Evolutionary conservation across 441 rosid species (phyloP).

Genomic region (Eruca vesicaria): DNA sequence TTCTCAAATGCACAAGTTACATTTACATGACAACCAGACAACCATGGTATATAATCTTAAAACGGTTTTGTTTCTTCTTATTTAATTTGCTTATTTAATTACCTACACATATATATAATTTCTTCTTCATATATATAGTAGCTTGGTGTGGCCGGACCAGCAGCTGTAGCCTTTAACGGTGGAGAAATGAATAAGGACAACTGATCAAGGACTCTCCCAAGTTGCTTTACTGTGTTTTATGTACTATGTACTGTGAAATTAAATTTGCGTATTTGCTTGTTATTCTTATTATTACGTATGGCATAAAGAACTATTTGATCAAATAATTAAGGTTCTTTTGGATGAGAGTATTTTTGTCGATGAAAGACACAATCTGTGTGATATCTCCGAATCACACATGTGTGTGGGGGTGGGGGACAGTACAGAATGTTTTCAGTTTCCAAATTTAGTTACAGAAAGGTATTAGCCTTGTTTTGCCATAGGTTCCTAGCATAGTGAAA

Average conservation of each 20-base stretch:
- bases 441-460: background rate
- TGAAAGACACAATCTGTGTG: background rate
- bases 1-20: background rate
- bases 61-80: background rate
- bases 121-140: background rate
- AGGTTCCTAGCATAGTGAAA: background rate
- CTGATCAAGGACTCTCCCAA: background rate
- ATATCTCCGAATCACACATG: background rate
- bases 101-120: background rate
- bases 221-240: background rate
- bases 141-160: background rate
- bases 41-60: background rate
- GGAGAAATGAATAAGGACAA: background rate
- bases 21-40: background rate
- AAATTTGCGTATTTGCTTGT: background rate
- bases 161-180: background rate
- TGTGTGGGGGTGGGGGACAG: background rate
- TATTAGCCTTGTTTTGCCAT: background rate
- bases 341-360: background rate
- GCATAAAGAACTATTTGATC: too few species aligned
- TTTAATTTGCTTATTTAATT: background rate
- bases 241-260: too few species aligned
- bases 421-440: background rate
- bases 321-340: background rate
- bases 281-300: background rate